Base-by-base conservation (phyloP, 345 rosid species). In the Cardamine resedifolia region DNA sequence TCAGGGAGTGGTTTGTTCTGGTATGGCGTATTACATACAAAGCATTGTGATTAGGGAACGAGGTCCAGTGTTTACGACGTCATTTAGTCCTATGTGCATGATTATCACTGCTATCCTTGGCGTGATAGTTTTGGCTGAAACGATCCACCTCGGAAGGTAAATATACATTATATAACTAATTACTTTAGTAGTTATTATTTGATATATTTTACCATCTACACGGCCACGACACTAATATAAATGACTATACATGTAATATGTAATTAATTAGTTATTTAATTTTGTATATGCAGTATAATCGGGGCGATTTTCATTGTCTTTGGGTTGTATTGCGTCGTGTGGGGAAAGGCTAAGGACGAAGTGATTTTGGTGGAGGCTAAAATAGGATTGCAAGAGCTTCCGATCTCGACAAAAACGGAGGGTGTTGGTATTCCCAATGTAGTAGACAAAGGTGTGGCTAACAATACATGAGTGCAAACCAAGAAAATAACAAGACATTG, bases 1-100 rank as follows among this genome's bases (percentile, higher is more conserved):
- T n/a, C 47, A 94, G 98, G 98, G 98, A 53, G 83, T 91, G 68
- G 86, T 91, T 14, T 91, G 98, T 79, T 94, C 98, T 39, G 97
- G 97, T 24, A 58, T 86, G 41, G 97, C 98, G 3, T 94, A 84
- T 61, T 94, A 89, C 57, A 79, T 88, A 57, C 98, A 94, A 85
- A 90, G 85, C 34, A 64, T 88, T 26, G 95, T 91, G 33, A 82
- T 78, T 3, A 86, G 74, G 50, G 83, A 85, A 61, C 58, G 82
- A 67, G 98, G 98, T 6, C 98, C 97, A 1, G 97, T 94, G 23
- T 94, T 94, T 58, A 81, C 84, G 2, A 86, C 98, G 1, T 78
- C 97, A 9, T 94, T 91, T 48, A 86, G 87, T 71, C 98, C 98
- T 38, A 82, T 94, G 9, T 85, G 95, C 70, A 91, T 89, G 97